Percentiles rank a stretch among this genome's conserved stretches.
phyloP scores from a whole-genome alignment of 345 rosid species.

The Streptanthus diversifolius region DNA sequence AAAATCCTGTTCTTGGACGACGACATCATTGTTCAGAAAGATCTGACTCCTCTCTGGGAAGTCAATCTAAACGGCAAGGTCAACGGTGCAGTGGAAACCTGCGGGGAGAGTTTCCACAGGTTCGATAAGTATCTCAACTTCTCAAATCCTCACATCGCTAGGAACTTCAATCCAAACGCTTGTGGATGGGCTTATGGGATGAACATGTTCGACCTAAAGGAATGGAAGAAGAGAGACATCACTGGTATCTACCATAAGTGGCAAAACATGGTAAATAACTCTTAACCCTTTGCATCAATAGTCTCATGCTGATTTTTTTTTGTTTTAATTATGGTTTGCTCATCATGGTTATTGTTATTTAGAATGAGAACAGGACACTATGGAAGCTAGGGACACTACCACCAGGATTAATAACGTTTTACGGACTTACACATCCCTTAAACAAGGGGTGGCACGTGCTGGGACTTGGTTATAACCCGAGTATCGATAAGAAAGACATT shows the following conservation, averaged over 20 bases:
- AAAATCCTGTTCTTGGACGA: constrained; percentile 93
- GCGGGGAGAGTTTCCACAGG: constrained; percentile 97
- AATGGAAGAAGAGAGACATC: constrained; percentile 91
- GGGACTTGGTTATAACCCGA: constrained; percentile 96
- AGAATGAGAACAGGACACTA: constrained; percentile 90
- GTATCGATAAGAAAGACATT: constrained; percentile 70
- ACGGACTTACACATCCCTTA: constrained; percentile 76
- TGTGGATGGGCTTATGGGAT: constrained; percentile 99
- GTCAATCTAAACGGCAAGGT: constrained; percentile 87
- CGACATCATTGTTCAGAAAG: constrained; percentile 98
- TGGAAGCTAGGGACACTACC: constrained; percentile 99
- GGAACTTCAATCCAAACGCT: constrained; percentile 89
- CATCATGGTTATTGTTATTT: constrained; percentile 8
- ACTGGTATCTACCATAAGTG: constrained; percentile 98
- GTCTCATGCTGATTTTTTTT: neutral
- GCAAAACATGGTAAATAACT: constrained; percentile 82
- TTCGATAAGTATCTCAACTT: constrained; percentile 97
- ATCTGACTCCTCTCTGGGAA: constrained; percentile 79
- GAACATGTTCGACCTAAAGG: constrained; percentile 90
- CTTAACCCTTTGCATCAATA: constrained; percentile 1
- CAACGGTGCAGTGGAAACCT: constrained; percentile 98
- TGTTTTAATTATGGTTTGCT: neutral
- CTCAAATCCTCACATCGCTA: constrained; percentile 82
- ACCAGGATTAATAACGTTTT: constrained; percentile 94
- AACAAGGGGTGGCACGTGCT: constrained; percentile 97